Conservation (phyloP, 441 rosid genomes). For the Syzygium malaccense region DNA sequence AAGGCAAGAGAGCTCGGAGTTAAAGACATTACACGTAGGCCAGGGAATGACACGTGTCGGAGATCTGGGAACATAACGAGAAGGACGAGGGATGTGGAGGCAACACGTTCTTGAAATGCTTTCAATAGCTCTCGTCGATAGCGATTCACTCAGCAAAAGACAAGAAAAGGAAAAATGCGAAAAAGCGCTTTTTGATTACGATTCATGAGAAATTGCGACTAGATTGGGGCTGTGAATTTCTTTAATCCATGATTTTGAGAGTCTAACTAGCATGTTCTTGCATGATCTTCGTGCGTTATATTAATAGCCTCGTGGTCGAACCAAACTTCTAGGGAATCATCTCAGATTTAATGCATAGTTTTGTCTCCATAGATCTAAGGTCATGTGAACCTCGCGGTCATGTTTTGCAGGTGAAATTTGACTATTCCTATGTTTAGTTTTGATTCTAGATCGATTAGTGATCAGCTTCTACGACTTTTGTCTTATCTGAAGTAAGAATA, state of each 20-base stretch:
- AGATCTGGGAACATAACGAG: neutral
- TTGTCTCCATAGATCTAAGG: neutral
- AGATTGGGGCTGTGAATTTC: neutral
- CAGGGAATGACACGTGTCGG: neutral
- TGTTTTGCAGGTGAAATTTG: neutral
- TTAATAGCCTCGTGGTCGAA: neutral
- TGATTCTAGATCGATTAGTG: neutral
- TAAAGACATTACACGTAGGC: neutral
- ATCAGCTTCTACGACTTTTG: neutral
- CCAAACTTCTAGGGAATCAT: neutral
- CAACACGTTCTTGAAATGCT: neutral
- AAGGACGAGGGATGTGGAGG: neutral
- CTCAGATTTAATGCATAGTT: neutral
- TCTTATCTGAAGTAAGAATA: neutral
- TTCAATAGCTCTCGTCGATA: neutral
- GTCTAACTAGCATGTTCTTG: neutral
- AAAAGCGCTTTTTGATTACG: neutral
- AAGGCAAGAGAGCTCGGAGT: neutral
- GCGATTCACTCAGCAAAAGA: neutral
- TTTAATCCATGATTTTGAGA: neutral
- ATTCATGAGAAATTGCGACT: neutral
- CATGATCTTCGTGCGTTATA: neutral
- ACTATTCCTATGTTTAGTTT: neutral
- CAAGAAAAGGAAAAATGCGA: neutral
- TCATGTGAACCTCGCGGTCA: neutral